phyloP scores from a whole-genome alignment of 2,329 filamentous ascomycete genomes.

The Penicillium sp. region DNA sequence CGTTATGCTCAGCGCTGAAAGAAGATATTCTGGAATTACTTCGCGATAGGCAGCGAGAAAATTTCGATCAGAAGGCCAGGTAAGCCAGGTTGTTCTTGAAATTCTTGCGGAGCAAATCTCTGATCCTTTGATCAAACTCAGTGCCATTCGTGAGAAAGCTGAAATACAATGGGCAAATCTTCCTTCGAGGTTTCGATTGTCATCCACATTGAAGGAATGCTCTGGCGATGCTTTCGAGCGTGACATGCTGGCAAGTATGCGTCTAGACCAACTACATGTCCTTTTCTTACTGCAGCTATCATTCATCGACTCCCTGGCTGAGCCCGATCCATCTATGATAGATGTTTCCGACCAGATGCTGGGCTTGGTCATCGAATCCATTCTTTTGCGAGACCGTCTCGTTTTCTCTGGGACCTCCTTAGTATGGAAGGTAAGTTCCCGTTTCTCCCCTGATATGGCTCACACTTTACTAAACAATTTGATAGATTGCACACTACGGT shows the following conservation, averaged over 20 bases:
- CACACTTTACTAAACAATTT: not conserved
- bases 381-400: conserved; percentile 28
- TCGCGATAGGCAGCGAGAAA: conserved; percentile 23
- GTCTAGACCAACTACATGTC: conserved; percentile 29
- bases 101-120: conserved; percentile 1
- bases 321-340: conserved; percentile 25
- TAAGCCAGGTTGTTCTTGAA: not conserved
- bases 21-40: conserved; percentile 29
- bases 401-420: conserved; percentile 29
- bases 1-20: conserved; percentile 28
- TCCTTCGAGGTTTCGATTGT: conserved; percentile 22
- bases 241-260: conserved; percentile 27
- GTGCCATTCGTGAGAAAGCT: conserved; percentile 22
- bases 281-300: conserved; percentile 27
- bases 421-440: conserved; percentile 26
- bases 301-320: conserved; percentile 22
- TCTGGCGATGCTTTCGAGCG: conserved; percentile 23
- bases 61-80: conserved; percentile 17
- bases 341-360: conserved; percentile 31
- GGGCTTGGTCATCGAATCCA: conserved; percentile 25
- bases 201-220: conserved; percentile 22
- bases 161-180: conserved; percentile 24
- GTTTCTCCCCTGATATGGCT: too few relatives aligned
- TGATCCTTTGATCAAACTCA: conserved; percentile 5
- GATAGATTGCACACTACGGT: conserved; percentile 30